Evolutionary conservation across 2,329 filamentous ascomycete genomes (phyloP).

Genomic region (Calonectria pseudoreteaudii): DNA sequence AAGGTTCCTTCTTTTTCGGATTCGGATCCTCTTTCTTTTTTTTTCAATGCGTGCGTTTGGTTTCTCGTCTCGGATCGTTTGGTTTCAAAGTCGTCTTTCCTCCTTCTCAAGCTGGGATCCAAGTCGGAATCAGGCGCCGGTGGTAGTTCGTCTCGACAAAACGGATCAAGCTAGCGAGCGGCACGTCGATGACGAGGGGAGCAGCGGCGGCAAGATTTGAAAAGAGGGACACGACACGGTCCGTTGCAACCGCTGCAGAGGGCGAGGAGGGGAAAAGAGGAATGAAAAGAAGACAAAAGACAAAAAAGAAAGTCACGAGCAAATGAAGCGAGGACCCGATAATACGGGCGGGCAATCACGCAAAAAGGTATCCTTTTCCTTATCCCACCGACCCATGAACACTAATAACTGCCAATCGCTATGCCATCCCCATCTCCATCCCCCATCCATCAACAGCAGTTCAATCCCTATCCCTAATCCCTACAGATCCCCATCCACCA

Average conservation of each 20-base stretch:
- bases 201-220: not conserved
- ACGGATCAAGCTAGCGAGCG: slow-evolving; percentile 14
- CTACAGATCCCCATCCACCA: slow-evolving; percentile 30
- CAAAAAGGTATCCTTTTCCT: slow-evolving; percentile 1
- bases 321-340: slow-evolving; percentile 22
- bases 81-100: slow-evolving; percentile 22
- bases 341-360: slow-evolving; percentile 15
- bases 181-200: slow-evolving; percentile 15
- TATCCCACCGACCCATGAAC: slow-evolving; percentile 11
- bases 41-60: slow-evolving; percentile 16
- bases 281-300: slow-evolving; percentile 13
- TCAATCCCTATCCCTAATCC: slow-evolving; percentile 38
- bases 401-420: slow-evolving; percentile 19
- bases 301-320: slow-evolving; percentile 12
- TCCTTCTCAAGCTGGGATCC: slow-evolving; percentile 12
- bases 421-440: slow-evolving; percentile 22
- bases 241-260: slow-evolving; percentile 13
- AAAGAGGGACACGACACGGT: slow-evolving; percentile 18
- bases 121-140: slow-evolving; percentile 13
- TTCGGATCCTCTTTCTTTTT: slow-evolving; percentile 18
- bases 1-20: slow-evolving; percentile 22
- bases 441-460: slow-evolving; percentile 20
- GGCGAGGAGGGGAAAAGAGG: not conserved
- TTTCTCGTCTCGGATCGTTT: slow-evolving; percentile 23
- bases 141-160: slow-evolving; percentile 10